Evolutionary conservation across 2,329 filamentous ascomycete species (phyloP).

Genomic region (Sporothrix luriei): DNA sequence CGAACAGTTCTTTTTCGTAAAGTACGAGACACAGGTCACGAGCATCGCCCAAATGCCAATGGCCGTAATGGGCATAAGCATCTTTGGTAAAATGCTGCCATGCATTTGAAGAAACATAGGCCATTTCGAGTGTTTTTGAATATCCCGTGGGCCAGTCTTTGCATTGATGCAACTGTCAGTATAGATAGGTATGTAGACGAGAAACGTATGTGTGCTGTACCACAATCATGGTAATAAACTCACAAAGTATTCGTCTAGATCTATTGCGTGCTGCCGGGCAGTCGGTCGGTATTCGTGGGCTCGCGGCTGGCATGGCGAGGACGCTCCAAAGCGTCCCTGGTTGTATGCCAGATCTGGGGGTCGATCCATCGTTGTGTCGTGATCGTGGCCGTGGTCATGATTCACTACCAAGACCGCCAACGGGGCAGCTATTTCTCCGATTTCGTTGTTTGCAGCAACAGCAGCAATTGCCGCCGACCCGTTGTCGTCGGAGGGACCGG

Average conservation of each 20-base stretch:
- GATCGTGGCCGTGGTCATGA: constrained; percentile 15
- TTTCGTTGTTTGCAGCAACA: constrained; percentile 20
- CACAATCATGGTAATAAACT: constrained; percentile 30
- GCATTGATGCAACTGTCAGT: constrained; percentile 33
- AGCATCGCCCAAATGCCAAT: constrained; percentile 67
- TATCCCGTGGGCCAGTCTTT: constrained; percentile 60
- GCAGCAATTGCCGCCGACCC: background rate
- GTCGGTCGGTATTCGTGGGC: constrained; percentile 41
- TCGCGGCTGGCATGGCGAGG: constrained; percentile 40
- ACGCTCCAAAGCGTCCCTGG: constrained; percentile 32
- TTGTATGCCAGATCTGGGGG: constrained; percentile 30
- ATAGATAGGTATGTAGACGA: background rate
- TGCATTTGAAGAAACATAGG: constrained; percentile 76
- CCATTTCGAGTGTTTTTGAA: constrained; percentile 75
- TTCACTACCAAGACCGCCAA: constrained; percentile 15
- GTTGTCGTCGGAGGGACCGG: background rate
- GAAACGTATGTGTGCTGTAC: no score
- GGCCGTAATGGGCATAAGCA: constrained; percentile 69
- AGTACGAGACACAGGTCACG: constrained; percentile 53
- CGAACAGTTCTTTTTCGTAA: constrained; percentile 38
- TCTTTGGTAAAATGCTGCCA: constrained; percentile 70
- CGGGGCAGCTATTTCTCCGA: constrained; percentile 26
- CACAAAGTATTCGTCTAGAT: constrained; percentile 53
- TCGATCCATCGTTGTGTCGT: constrained; percentile 24
- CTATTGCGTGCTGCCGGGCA: constrained; percentile 43